Percentiles rank a stretch among this genome's conserved stretches.
Conservation (phyloP, 805 yeast genomes). For the Tetrapisispora namnaoensis region DNA sequence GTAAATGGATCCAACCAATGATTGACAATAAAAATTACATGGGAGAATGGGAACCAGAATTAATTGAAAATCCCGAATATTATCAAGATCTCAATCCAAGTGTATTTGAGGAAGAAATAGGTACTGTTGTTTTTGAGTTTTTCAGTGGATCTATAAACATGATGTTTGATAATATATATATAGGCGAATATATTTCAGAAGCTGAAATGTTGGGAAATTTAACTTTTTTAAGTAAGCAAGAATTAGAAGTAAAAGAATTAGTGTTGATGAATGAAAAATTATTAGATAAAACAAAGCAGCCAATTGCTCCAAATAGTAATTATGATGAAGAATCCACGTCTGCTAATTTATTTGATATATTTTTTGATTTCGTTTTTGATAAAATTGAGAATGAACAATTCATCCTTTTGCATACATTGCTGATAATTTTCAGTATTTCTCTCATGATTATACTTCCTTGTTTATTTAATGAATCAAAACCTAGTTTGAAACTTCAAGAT, state of each 20-base stretch:
- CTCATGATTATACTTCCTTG: neutral
- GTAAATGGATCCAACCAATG: constrained; percentile 65
- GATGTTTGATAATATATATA: constrained; percentile 71
- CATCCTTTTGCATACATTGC: neutral
- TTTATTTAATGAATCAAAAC: neutral
- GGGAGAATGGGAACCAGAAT: constrained; percentile 70
- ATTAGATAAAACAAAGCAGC: neutral
- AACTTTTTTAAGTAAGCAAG: constrained; percentile 34
- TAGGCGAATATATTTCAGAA: constrained; percentile 72
- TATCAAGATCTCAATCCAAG: constrained; percentile 50
- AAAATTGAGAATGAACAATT: neutral
- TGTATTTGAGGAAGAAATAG: constrained; percentile 59
- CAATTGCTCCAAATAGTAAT: neutral
- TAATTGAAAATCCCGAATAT: constrained; percentile 60
- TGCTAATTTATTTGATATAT: constrained; percentile 3
- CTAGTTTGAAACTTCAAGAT: neutral
- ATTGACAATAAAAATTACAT: constrained; percentile 65
- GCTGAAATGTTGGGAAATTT: constrained; percentile 77
- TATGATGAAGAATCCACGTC: neutral
- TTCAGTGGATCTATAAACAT: constrained; percentile 78
- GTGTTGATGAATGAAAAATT: neutral
- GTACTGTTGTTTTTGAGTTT: constrained; percentile 62
- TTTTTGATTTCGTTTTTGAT: constrained; percentile 3
- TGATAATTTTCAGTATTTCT: neutral
- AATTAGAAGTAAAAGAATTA: neutral